phyloP scores from a whole-genome alignment of 75 land plant species.

The Pinus taeda region DNA sequence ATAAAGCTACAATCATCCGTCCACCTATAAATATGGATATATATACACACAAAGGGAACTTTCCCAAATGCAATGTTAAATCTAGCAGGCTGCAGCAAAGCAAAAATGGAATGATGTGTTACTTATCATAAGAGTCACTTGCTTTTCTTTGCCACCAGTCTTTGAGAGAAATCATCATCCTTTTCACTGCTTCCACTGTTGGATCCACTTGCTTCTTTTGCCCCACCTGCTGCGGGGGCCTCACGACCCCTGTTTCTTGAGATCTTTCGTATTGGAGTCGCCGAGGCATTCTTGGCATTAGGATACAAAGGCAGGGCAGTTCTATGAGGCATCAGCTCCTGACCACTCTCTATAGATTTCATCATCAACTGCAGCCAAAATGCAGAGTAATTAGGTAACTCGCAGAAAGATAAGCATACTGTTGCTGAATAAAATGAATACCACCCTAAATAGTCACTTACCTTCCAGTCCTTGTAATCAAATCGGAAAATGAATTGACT shows the following conservation, averaged over 20 bases:
- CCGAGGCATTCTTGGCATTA: not conserved
- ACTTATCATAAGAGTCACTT: not conserved
- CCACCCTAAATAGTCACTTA: conserved; percentile 4
- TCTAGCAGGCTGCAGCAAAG: not conserved
- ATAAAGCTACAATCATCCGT: not conserved
- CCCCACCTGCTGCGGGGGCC: not conserved
- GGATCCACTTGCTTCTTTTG: not conserved
- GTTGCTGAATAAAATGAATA: not conserved
- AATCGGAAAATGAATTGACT: conserved; percentile 70
- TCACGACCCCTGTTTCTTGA: conserved; percentile 13
- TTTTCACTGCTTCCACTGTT: not conserved
- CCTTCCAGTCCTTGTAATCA: conserved; percentile 81
- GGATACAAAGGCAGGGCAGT: not conserved
- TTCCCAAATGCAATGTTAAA: not conserved
- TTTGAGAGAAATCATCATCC: not conserved
- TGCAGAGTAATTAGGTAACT: not conserved
- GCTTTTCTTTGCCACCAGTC: not conserved
- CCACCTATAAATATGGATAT: not conserved
- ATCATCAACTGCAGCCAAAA: conserved; percentile 6
- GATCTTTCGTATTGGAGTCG: conserved; percentile 4
- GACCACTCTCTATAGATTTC: not conserved
- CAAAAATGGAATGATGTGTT: not conserved
- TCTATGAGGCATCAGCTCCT: conserved; percentile 14
- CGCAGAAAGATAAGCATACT: not conserved
- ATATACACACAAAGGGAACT: not conserved